Conservation (phyloP, 805 yeast species). For the Kuraishia molischiana region DNA sequence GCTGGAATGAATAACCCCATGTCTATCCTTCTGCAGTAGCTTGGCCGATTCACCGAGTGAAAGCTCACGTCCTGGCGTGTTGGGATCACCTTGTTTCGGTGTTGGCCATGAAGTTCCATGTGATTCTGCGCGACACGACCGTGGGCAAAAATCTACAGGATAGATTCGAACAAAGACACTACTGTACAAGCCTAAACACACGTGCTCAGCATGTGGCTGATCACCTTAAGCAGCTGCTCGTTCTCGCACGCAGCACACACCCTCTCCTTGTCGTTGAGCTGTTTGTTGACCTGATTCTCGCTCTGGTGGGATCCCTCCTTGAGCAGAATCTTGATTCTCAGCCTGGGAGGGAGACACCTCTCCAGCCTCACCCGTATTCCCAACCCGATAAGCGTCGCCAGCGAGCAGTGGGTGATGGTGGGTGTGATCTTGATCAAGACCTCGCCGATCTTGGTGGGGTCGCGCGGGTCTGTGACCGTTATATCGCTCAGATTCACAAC, state of each 20-base stretch:
- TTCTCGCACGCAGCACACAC: conserved; percentile 99
- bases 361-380: conserved; percentile 91
- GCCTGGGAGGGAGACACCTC: conserved; percentile 78
- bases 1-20: conserved; percentile 42
- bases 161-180: too few relatives aligned
- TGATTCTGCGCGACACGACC: too few relatives aligned
- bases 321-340: conserved; percentile 66
- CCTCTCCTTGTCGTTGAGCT: conserved; percentile 92
- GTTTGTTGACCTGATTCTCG: conserved; percentile 93
- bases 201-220: conserved; percentile 82
- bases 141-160: too few relatives aligned
- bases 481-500: conserved; percentile 86
- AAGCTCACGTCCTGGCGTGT: too few relatives aligned
- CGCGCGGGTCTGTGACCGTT: conserved; percentile 49
- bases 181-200: conserved; percentile 39
- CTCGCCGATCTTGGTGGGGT: conserved; percentile 49
- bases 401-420: conserved; percentile 93
- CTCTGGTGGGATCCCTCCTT: conserved; percentile 94
- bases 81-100: too few relatives aligned
- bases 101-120: too few relatives aligned
- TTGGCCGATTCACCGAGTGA: too few relatives aligned
- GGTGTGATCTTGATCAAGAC: conserved; percentile 86
- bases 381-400: conserved; percentile 91
- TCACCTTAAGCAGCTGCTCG: conserved; percentile 82
- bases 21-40: too few relatives aligned